phyloP scores from a whole-genome alignment of 2,329 filamentous ascomycete genomes.

The Stachybotrys echinatus region DNA sequence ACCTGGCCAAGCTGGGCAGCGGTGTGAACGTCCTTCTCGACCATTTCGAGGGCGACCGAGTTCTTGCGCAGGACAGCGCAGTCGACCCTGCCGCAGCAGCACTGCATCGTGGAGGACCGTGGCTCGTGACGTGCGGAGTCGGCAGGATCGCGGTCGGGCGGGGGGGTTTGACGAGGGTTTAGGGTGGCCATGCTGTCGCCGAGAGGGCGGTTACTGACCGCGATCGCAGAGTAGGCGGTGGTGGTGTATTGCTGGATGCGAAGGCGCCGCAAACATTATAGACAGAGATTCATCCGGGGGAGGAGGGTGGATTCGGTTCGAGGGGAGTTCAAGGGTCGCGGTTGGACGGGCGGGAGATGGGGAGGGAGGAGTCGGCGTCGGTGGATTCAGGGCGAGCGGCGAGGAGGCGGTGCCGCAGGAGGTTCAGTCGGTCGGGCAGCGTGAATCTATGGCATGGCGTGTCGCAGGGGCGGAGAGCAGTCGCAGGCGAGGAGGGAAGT shows the following conservation, averaged over 20 bases:
- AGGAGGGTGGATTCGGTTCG: not conserved
- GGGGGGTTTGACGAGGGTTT: conserved; percentile 11
- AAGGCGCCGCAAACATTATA: not conserved
- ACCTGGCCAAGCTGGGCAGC: conserved; percentile 91
- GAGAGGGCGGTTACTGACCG: not conserved
- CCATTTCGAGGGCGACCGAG: conserved; percentile 66
- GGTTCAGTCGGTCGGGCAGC: no score
- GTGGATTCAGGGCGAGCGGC: not conserved
- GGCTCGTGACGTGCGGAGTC: conserved; percentile 14
- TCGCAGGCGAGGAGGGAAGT: not conserved
- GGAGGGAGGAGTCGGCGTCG: no score
- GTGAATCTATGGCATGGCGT: not conserved
- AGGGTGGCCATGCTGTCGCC: conserved; percentile 9
- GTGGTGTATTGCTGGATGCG: not conserved
- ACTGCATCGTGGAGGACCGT: conserved; percentile 41
- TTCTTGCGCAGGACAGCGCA: conserved; percentile 82
- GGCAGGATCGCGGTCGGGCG: conserved; percentile 16
- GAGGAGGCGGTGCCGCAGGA: no score
- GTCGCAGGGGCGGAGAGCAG: not conserved
- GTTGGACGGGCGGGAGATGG: no score
- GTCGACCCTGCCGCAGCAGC: conserved; percentile 80
- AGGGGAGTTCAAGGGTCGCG: not conserved
- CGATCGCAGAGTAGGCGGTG: not conserved
- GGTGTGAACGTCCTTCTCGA: conserved; percentile 83
- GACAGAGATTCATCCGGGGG: not conserved